Percentiles rank a stretch among this genome's conserved stretches.
Evolutionary conservation across 2,329 filamentous ascomycete genomes (phyloP).

Genomic region (Ceratocystis variospora): DNA sequence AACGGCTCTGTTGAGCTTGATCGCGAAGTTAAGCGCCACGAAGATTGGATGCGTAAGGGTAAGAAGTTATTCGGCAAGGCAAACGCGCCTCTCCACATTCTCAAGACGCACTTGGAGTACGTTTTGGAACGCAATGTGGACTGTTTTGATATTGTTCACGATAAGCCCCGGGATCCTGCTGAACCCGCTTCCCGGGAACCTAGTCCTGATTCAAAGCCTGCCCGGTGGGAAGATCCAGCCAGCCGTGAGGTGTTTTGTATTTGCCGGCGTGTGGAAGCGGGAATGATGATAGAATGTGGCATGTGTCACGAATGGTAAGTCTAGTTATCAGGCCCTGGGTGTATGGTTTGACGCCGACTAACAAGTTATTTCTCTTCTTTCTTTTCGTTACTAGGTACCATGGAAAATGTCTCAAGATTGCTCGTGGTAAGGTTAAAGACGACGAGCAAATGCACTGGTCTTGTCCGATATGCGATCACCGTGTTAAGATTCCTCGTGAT

Average conservation of each 20-base stretch:
- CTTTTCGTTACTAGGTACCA: conserved; percentile 57
- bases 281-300: conserved; percentile 99
- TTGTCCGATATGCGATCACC: conserved; percentile 94
- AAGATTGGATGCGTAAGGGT: conserved; percentile 97
- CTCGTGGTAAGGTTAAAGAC: conserved; percentile 92
- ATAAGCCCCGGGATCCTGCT: conserved; percentile 77
- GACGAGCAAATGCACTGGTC: conserved; percentile 77
- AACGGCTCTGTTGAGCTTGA: conserved; percentile 83
- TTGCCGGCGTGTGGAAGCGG: conserved; percentile 80
- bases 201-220: conserved; percentile 39
- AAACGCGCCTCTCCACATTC: conserved; percentile 88
- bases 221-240: conserved; percentile 47
- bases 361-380: neutral
- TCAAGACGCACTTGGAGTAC: conserved; percentile 87
- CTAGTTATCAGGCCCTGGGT: neutral
- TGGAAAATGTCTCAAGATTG: conserved; percentile 95
- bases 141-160: conserved; percentile 75
- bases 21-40: conserved; percentile 83
- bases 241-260: conserved; percentile 87
- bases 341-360: neutral
- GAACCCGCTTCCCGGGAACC: conserved; percentile 83
- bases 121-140: conserved; percentile 78
- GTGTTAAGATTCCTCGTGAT: conserved; percentile 91
- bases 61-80: conserved; percentile 98
- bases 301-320: conserved; percentile 91